Evolutionary conservation across 106 monocot species (phyloP), one percentile per base, ranked within the genome.

Genomic region (Acorus calamus): DNA sequence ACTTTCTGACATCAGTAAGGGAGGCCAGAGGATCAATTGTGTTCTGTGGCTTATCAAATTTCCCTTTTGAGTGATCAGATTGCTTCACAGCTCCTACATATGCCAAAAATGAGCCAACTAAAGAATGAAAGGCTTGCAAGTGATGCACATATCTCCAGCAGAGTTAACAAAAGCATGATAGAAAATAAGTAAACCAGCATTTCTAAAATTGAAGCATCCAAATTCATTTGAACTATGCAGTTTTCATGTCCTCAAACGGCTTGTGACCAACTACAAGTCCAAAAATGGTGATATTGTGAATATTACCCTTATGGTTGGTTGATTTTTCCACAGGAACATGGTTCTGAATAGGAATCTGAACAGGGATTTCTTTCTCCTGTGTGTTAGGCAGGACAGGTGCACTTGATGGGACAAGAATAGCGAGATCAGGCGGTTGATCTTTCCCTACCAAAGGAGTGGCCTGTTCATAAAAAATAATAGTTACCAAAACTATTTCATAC

Each of bases 381-480:
- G 72, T 42, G 54, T 66, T 71, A 44, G 61, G 14, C 52, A 77
- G 12, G 47, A 7, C 55, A 5, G 74, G 74, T 49, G 28, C 44
- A 55, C 59, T 90, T 48, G 79, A 86, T 72, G 79, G 94, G 46
- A 85, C 87, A 68, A 96, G 64, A 69, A 58, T 62, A 62, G 90
- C 84, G 53, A 94, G 89, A 79, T 94, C 89, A 60, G 94, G 94
- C 44, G 89, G 89, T 50, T 74, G 79, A 60, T 94, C 94, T 79
- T 94, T 94, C 42, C 94, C 94, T 49, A 87, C 78, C 46, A 45
- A 55, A 45, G 82, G 75, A 72, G 66, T 74, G 72, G 84, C 90
- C 93, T 94, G 66, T 9, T 14, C 50, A 55, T 64, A 49, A 71
- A 6, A 11, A 71, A 64, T 47, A 42, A 14, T 11, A 14, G 43